Percentiles rank a stretch among this genome's conserved stretches.
Evolutionary conservation across 2,329 filamentous ascomycete genomes (phyloP).

Genomic region (Cladosporium oxysporum): DNA sequence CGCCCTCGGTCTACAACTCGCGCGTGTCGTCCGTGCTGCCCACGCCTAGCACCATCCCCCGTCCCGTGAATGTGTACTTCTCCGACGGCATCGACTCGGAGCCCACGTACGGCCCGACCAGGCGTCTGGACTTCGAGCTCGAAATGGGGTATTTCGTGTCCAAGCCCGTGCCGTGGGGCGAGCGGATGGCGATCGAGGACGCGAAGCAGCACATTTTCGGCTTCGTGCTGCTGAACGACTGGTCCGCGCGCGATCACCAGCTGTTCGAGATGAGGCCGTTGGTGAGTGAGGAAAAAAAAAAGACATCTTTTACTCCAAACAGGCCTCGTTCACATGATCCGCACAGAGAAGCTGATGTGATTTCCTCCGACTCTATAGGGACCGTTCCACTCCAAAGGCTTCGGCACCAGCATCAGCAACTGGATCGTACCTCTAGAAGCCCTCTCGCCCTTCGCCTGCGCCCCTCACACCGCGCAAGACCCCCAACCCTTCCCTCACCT

Average conservation of each 20-base stretch:
- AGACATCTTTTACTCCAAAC: too few species aligned
- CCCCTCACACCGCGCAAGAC: conserved; percentile 31
- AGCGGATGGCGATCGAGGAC: conserved; percentile 42
- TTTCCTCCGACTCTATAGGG: conserved; percentile 40
- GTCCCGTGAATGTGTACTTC: conserved; percentile 51
- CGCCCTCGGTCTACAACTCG: conserved; percentile 46
- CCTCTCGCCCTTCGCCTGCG: conserved; percentile 43
- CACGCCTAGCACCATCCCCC: conserved; percentile 38
- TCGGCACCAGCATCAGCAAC: conserved; percentile 61
- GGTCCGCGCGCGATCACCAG: conserved; percentile 45
- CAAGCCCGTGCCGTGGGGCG: conserved; percentile 42
- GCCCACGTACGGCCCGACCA: conserved; percentile 45
- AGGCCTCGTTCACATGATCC: too few species aligned
- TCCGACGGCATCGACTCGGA: conserved; percentile 30
- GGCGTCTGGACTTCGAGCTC: conserved; percentile 52
- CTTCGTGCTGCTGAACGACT: conserved; percentile 64
- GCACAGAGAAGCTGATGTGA: conserved; percentile 25
- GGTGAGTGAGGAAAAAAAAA: neutral
- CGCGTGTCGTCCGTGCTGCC: conserved; percentile 35
- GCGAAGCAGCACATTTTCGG: conserved; percentile 62
- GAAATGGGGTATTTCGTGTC: conserved; percentile 52
- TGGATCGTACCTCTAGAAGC: conserved; percentile 65
- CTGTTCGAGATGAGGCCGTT: conserved; percentile 15
- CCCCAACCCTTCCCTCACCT: conserved; percentile 34
- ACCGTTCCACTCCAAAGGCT: conserved; percentile 63